Conservation (phyloP, 176 grass and related monocot species). For the Ensete ventricosum region DNA sequence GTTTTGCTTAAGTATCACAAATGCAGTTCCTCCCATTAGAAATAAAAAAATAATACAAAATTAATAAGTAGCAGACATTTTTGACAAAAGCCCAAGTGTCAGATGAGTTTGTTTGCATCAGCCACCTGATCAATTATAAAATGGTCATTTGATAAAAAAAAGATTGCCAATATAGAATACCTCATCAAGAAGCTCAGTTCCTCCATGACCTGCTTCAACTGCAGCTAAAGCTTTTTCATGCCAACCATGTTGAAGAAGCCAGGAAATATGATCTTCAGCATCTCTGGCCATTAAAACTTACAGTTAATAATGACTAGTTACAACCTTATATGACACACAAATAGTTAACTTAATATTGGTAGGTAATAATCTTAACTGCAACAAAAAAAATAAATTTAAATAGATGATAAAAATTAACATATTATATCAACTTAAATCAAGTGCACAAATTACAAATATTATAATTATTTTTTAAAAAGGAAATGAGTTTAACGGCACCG, state of each 20-base stretch:
- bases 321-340: background rate
- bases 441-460: too few species aligned
- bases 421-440: too few species aligned
- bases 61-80: too few species aligned
- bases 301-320: background rate
- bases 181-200: conserved; percentile 87
- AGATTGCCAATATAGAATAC: conserved; percentile 26
- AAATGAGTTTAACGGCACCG: too few species aligned
- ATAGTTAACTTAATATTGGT: background rate
- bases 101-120: too few species aligned
- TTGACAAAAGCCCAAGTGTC: too few species aligned
- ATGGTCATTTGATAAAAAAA: background rate
- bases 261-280: conserved; percentile 97
- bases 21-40: too few species aligned
- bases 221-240: conserved; percentile 99
- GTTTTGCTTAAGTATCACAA: too few species aligned
- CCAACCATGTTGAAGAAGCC: conserved; percentile 96
- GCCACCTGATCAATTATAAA: background rate
- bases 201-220: conserved; percentile 79
- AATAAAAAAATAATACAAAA: too few species aligned
- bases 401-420: too few species aligned
- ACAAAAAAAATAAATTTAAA: background rate
- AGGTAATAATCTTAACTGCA: background rate
- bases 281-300: conserved; percentile 54
- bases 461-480: too few species aligned